Conservation (phyloP, 305 asterid species). For the Fraxinus nigra region DNA sequence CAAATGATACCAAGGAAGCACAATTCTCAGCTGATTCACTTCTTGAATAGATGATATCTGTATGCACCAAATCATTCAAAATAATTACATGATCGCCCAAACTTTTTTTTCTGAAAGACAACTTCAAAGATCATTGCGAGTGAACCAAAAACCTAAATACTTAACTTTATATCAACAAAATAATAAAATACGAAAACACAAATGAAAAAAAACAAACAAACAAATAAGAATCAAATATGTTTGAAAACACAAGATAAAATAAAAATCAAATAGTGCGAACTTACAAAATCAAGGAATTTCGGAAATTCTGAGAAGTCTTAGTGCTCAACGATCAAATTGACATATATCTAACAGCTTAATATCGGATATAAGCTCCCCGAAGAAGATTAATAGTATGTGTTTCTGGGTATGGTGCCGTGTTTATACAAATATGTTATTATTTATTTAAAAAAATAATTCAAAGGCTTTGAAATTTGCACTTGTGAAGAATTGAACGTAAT, state of each 20-base stretch:
- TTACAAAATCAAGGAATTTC: conserved; percentile 30
- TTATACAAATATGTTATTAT: not conserved
- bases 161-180: conserved; percentile 26
- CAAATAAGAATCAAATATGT: conserved; percentile 13
- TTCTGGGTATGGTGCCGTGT: not conserved
- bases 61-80: conserved; percentile 39
- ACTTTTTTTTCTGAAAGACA: conserved; percentile 9
- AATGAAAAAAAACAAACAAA: conserved; percentile 17
- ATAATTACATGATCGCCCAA: conserved; percentile 32
- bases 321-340: conserved; percentile 19
- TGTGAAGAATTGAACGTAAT: conserved; percentile 21
- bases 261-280: conserved; percentile 28
- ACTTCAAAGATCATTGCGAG: conserved; percentile 28
- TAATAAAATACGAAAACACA: conserved; percentile 16
- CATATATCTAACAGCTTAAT: conserved; percentile 22
- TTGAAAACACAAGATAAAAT: conserved; percentile 7
- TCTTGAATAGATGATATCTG: conserved; percentile 36
- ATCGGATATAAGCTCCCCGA: not conserved
- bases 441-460: not conserved
- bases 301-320: conserved; percentile 21
- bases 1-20: conserved; percentile 13
- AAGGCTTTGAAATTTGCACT: conserved; percentile 25
- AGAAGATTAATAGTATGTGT: conserved; percentile 30
- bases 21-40: not conserved
- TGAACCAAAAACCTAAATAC: conserved; percentile 37